phyloP scores from a whole-genome alignment of 352 stramenopile species.

The Phytophthora pluvialis region DNA sequence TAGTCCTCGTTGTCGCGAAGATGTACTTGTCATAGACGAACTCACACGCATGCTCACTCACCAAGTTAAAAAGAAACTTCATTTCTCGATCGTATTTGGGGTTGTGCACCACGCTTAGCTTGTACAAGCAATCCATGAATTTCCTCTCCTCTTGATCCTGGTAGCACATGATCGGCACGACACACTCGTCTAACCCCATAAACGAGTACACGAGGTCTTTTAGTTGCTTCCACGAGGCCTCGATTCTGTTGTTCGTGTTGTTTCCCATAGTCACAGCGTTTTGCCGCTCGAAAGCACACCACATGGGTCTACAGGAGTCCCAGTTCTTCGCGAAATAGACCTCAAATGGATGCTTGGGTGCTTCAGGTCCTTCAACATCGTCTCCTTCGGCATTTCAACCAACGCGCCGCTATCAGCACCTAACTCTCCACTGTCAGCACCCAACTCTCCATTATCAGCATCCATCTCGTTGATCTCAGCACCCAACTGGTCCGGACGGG shows the following conservation, averaged over 20 bases:
- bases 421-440: no score
- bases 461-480: no score
- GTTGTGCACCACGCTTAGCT: neutral
- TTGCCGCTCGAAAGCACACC: neutral
- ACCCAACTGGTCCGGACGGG: no score
- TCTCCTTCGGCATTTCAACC: no score
- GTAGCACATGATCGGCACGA: neutral
- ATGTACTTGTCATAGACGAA: neutral
- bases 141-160: neutral
- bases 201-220: no score
- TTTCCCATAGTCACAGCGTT: neutral
- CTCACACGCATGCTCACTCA: no score
- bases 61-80: neutral
- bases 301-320: neutral
- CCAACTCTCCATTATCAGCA: no score
- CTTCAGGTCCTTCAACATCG: no score
- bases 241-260: neutral
- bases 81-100: neutral
- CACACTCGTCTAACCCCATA: slow-evolving; percentile 3
- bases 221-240: no score
- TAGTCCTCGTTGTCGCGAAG: no score
- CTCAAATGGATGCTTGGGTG: no score
- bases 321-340: neutral
- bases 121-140: neutral
- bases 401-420: no score